These are phyloP conservation scores for Oryza officinalis DNA, from an alignment of 176 grass and related monocot species.

Conservation along the genomic window DNA sequence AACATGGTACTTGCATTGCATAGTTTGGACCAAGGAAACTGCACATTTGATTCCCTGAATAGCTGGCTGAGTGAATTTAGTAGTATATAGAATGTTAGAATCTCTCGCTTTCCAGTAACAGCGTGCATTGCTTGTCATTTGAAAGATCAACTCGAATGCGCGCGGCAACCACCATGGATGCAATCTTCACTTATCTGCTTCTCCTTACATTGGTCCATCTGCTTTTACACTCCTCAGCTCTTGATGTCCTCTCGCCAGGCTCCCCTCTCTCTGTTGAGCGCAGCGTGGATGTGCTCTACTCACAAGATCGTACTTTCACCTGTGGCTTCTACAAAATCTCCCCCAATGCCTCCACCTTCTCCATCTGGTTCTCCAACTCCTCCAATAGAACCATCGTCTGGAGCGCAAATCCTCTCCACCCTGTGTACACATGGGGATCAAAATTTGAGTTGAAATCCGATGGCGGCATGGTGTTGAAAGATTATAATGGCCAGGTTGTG, in stretches of 20 bases:
- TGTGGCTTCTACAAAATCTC: conserved; percentile 47
- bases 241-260: conserved; percentile 17
- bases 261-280: conserved; percentile 16
- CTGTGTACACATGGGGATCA: conserved; percentile 41
- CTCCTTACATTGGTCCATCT: conserved; percentile 15
- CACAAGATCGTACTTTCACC: conserved; percentile 33
- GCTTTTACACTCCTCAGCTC: neutral
- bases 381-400: neutral
- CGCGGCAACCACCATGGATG: neutral
- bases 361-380: neutral
- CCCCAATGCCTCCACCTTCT: conserved; percentile 30
- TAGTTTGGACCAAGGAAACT: no score
- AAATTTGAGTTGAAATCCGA: neutral
- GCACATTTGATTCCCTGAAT: no score
- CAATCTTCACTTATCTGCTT: neutral
- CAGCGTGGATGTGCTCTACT: conserved; percentile 19
- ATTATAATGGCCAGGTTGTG: no score
- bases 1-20: no score
- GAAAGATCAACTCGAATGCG: neutral
- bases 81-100: no score
- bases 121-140: no score
- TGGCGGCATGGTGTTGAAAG: conserved; percentile 19
- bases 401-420: conserved; percentile 42
- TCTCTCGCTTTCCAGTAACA: no score
- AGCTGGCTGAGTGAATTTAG: no score